Evolutionary conservation across 2,329 filamentous ascomycete genomes (phyloP).

Genomic region (Pestalotiopsis sp.): DNA sequence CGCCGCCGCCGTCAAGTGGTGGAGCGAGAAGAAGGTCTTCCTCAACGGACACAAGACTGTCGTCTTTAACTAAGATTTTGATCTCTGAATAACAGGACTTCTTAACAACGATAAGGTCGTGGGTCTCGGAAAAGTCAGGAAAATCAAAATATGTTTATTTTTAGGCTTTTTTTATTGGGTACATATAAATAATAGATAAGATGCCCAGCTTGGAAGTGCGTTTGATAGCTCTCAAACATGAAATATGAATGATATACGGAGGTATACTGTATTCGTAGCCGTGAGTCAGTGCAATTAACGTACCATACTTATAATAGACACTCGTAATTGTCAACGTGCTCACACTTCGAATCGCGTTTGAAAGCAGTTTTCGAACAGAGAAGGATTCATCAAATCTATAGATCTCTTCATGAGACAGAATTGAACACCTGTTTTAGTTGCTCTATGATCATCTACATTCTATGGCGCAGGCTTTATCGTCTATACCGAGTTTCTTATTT

Average conservation of each 20-base stretch:
- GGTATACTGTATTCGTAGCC: neutral
- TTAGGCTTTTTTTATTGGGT: neutral
- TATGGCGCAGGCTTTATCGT: neutral
- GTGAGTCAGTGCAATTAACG: too few species aligned
- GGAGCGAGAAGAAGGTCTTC: conserved; percentile 76
- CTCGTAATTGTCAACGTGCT: too few species aligned
- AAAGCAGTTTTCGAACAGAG: too few species aligned
- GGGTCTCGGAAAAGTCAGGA: neutral
- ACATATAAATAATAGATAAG: neutral
- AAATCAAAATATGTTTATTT: neutral
- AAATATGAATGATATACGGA: neutral
- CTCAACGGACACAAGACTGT: conserved; percentile 81
- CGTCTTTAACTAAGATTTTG: conserved; percentile 58
- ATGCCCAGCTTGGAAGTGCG: neutral
- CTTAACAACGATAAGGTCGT: neutral
- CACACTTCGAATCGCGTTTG: too few species aligned
- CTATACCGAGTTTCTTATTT: conserved; percentile 40
- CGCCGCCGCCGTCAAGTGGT: conserved; percentile 82
- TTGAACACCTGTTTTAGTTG: neutral
- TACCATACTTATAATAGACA: too few species aligned
- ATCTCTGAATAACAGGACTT: neutral
- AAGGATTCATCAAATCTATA: neutral
- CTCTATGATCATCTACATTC: conserved; percentile 5
- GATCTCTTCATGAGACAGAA: neutral
- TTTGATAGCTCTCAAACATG: neutral